Base-by-base conservation (phyloP, 2,329 filamentous ascomycete species). In the Penicillium frequentans region DNA sequence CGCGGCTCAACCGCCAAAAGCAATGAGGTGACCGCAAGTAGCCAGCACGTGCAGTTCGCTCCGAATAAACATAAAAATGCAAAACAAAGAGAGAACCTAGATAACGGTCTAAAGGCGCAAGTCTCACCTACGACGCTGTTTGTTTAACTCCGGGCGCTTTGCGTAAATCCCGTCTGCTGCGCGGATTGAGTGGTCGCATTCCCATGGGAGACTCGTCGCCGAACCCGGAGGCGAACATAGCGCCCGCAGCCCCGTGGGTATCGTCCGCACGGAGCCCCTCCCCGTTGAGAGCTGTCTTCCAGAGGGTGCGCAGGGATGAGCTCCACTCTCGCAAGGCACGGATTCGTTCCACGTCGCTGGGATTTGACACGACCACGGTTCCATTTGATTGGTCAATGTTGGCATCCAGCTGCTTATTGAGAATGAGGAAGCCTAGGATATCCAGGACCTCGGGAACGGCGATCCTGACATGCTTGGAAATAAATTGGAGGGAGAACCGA, bases 371-470 rank as follows among this genome's bases (percentile, higher is more conserved):
- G 75, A 92, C 86, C 23, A 99, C 87, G 0, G 87, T 90, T 47
- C 93, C 92, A 57, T 85, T 84, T 75, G 92, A 87, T 77, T 98
- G 91, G 76, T 99, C 90, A 69, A 99, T 93, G 74, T 89, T 90
- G 60, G 91, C 95, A 50, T 87, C 83, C 64, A 99, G 87, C 73
- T 92, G 91, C 69, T 90, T 88, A 72, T 96, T 91, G 59, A 97
- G 85, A 62, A 99, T 98, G 52, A 98, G 81, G 77, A 93, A 96
- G 48, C 92, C 89, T n/a, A 98, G 79, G 60, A 99, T 98, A 68
- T 99, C 95, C 77, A 96, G 89, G 3, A 96, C 92, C 76, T 99
- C 95, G 14, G 85, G 79, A 47, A 91, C 84, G 27, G 89, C 87
- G 63, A 99, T 96, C 72, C 90, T 90, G 61, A 99, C 88, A 68